These are phyloP conservation scores for Funneliformis geosporum DNA, from an alignment of 192 early-diverging fungal species.

Conservation along the genomic window DNA sequence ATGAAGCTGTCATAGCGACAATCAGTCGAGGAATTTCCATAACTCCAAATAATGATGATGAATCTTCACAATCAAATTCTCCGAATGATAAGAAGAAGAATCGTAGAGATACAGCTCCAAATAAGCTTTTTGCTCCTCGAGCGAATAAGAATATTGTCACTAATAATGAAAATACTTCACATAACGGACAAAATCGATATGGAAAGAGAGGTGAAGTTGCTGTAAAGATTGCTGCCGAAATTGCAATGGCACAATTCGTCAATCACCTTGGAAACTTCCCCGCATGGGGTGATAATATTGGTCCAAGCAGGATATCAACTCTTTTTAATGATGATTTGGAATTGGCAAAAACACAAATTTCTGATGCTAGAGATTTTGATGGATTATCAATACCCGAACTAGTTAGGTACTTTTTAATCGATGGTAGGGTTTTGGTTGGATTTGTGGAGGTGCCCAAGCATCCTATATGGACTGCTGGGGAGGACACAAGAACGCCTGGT, in stretches of 20 bases:
- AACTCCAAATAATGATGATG: constrained; percentile 58
- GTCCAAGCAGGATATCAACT: constrained; percentile 62
- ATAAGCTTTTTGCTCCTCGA: constrained; percentile 43
- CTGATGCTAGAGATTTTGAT: constrained; percentile 16
- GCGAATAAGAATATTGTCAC: constrained; percentile 38
- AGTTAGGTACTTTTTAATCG: constrained; percentile 69
- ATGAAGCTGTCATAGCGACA: constrained; percentile 65
- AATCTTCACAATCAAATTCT: constrained; percentile 44
- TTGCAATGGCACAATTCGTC: constrained; percentile 66
- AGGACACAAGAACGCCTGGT: background rate
- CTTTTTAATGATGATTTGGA: constrained; percentile 61
- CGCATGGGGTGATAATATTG: constrained; percentile 59
- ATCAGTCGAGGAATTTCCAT: constrained; percentile 71
- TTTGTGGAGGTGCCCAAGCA: constrained; percentile 61
- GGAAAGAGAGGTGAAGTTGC: constrained; percentile 37
- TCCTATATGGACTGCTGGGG: background rate
- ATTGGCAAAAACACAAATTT: constrained; percentile 30
- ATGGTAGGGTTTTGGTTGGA: constrained; percentile 66
- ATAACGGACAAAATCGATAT: background rate
- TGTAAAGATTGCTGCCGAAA: constrained; percentile 75
- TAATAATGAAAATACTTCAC: constrained; percentile 31
- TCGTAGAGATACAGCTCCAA: constrained; percentile 37
- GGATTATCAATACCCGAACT: constrained; percentile 32
- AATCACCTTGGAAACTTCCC: constrained; percentile 76
- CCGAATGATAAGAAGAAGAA: constrained; percentile 41